Base-by-base conservation (phyloP, 1,284 basidiomycete genomes). In the Puccinia polysora region DNA sequence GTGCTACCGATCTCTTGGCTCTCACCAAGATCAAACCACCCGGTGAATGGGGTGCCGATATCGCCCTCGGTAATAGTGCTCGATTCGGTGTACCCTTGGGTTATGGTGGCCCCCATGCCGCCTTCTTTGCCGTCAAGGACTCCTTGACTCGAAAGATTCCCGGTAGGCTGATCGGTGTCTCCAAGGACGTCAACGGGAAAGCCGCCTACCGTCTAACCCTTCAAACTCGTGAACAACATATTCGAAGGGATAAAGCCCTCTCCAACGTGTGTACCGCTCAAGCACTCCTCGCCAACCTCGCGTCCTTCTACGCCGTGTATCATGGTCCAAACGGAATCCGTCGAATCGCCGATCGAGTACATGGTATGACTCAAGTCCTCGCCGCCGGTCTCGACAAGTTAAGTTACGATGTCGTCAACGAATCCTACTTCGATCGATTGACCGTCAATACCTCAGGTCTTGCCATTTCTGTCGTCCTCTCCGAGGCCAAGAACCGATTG, bases 31-130 rank as follows among this genome's bases (percentile, higher is more conserved):
- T 98, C 77, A 92, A 90, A 79, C 91, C 95, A 28, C 95, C 95
- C 12, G 95, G 95, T 73, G 95, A 97, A 83, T 97, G 95, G 91
- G 95, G 95, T 60, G 94, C 93, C 40, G 95, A 98, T 80, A 88
- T 98, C 75, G 94, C 93, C 2, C 83, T 95, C 65, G 95, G 95
- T 50, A 97, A 95, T 80, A 90, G 92, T 43, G 94, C 90, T 53
- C 87, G 95, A 50, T 98, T 98, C 78, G 95, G 95, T 72, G 91
- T 94, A 32, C 90, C 91, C 34, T 85, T 86, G 64, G 91, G 91
- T 34, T 94, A 91, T 79, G 91, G 91, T 74, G 91, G 91, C 25
- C 91, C 91, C 25, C 91, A 95, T 78, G 93, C 89, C 18, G 93
- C 90, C 7, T 98, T 98, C 85, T 98, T 98, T 79, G 90, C 95